These are phyloP conservation scores for Pezicula radicicola DNA, from an alignment of 2,329 filamentous ascomycete species.

Conservation along the genomic window DNA sequence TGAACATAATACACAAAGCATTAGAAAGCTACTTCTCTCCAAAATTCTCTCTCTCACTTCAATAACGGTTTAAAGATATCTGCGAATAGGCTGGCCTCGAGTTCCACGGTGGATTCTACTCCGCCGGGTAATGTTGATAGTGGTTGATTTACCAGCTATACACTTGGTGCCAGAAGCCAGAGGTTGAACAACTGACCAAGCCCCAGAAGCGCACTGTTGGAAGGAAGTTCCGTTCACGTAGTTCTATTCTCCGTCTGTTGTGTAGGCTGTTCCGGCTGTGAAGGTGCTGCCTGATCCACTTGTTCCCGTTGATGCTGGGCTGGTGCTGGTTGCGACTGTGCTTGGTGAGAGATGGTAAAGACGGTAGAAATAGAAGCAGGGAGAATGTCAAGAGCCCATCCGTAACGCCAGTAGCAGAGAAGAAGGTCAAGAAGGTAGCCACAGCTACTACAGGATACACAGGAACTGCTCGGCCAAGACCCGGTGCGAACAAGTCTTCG, in stretches of 20 bases:
- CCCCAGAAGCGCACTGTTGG: conserved; percentile 49
- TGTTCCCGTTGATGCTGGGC: neutral
- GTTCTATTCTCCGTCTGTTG: conserved; percentile 46
- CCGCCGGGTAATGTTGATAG: conserved; percentile 31
- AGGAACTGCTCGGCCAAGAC: conserved; percentile 60
- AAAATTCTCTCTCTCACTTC: too few species aligned
- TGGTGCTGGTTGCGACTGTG: neutral
- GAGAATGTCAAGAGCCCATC: conserved; percentile 23
- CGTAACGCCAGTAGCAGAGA: conserved; percentile 37
- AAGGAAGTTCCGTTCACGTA: conserved; percentile 44
- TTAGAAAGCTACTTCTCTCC: too few species aligned
- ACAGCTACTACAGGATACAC: conserved; percentile 62
- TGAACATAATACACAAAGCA: too few species aligned
- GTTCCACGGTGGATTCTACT: neutral
- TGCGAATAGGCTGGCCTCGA: too few species aligned
- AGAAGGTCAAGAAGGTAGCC: conserved; percentile 60
- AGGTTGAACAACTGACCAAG: conserved; percentile 38
- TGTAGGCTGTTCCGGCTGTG: conserved; percentile 37
- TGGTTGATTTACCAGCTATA: conserved; percentile 32
- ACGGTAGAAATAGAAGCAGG: conserved; percentile 12
- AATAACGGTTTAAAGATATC: too few species aligned
- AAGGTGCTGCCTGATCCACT: neutral
- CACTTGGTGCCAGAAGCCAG: conserved; percentile 43
- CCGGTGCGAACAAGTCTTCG: conserved; percentile 33
- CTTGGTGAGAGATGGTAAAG: conserved; percentile 11